phyloP scores from a whole-genome alignment of 192 early-diverging fungal species.

The Backusella parvicylindrica region DNA sequence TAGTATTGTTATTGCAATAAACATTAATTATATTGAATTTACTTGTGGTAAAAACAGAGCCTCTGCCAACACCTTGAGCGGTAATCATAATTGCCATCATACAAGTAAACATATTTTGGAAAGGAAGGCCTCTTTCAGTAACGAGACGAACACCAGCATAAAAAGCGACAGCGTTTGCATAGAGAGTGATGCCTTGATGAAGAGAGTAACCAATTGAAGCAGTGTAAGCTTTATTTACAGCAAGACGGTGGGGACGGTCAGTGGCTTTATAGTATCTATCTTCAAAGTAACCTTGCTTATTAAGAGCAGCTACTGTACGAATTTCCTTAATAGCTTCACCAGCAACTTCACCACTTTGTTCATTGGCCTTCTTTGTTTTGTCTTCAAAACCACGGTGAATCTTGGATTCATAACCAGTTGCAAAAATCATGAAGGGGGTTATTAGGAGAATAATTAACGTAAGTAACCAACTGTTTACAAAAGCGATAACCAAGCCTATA shows the following conservation, averaged over 20 bases:
- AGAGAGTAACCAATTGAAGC: slow-evolving; percentile 74
- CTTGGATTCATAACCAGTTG: slow-evolving; percentile 49
- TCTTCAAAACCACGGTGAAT: slow-evolving; percentile 56
- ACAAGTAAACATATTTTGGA: slow-evolving; percentile 57
- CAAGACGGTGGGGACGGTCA: slow-evolving; percentile 63
- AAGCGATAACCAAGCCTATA: slow-evolving; percentile 54
- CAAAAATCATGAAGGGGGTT: slow-evolving; percentile 56
- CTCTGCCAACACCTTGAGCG: slow-evolving; percentile 59
- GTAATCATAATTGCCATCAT: slow-evolving; percentile 79
- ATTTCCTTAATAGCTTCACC: slow-evolving; percentile 83
- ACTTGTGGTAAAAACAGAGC: slow-evolving; percentile 66
- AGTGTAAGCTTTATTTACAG: slow-evolving; percentile 58
- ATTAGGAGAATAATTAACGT: slow-evolving; percentile 71
- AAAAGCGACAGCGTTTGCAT: slow-evolving; percentile 72
- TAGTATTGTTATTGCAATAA: not conserved
- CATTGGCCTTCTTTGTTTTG: slow-evolving; percentile 71
- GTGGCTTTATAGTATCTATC: slow-evolving; percentile 59
- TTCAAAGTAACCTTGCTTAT: slow-evolving; percentile 69
- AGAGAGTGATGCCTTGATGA: slow-evolving; percentile 67
- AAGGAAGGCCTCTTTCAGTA: slow-evolving; percentile 40
- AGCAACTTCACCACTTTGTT: slow-evolving; percentile 76
- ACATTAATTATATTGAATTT: not conserved
- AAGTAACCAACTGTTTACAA: slow-evolving; percentile 75
- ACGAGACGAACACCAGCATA: slow-evolving; percentile 70
- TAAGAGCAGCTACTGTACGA: slow-evolving; percentile 82